Evolutionary conservation across 345 rosid genomes (phyloP).

Genomic region (Syzygium oleosum): DNA sequence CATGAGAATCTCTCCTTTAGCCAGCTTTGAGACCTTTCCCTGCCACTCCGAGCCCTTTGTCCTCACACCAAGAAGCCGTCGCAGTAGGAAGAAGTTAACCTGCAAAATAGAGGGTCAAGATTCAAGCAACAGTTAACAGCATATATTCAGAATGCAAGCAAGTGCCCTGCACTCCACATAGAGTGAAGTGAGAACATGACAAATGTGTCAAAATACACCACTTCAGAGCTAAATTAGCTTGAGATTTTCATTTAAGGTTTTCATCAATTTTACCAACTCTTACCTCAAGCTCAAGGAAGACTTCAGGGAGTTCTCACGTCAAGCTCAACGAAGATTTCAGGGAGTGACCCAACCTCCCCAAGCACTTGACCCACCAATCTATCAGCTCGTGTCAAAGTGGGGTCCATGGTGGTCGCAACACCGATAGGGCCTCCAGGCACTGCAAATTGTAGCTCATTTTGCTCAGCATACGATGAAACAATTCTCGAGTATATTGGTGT

Average conservation of each 20-base stretch:
- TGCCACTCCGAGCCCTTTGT: constrained; percentile 93
- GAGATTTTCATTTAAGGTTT: neutral
- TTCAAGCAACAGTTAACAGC: neutral
- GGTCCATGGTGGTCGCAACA: constrained; percentile 98
- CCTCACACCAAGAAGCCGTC: constrained; percentile 84
- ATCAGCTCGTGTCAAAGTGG: constrained; percentile 92
- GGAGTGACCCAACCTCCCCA: constrained; percentile 90
- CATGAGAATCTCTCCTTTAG: constrained; percentile 89
- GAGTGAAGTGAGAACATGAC: neutral
- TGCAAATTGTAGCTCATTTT: constrained; percentile 92
- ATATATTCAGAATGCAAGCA: neutral
- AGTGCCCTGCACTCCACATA: neutral
- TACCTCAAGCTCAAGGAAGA: constrained; percentile 94
- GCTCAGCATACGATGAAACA: constrained; percentile 75
- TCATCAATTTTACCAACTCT: neutral
- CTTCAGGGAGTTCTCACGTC: constrained; percentile 76
- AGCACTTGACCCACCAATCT: constrained; percentile 95
- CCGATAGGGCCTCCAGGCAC: constrained; percentile 97
- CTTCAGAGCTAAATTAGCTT: neutral
- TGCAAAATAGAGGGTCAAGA: constrained; percentile 6
- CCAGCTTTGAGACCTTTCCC: constrained; percentile 81
- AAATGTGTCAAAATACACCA: neutral
- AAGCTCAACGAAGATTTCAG: constrained; percentile 86
- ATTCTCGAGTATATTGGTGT: constrained; percentile 90
- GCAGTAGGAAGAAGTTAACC: constrained; percentile 88